A percentile compares a stretch with the other conserved stretches of the same genome.
Evolutionary conservation across 2,329 filamentous ascomycete genomes (phyloP).

Genomic region (Alternaria triticimaculans): DNA sequence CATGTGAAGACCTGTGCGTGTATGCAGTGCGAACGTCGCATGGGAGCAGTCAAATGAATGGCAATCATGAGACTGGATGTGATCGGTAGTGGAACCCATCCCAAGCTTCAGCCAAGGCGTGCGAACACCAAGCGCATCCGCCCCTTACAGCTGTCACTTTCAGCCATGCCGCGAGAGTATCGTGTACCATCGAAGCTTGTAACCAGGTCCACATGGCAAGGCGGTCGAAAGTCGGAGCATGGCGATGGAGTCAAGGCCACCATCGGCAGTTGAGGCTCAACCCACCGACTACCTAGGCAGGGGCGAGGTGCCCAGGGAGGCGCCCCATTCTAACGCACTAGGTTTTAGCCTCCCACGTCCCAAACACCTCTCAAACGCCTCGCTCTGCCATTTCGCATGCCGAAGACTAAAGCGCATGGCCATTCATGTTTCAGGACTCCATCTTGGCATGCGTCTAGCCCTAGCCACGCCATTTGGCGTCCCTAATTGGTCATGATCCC

Average conservation of each 20-base stretch:
- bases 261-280: conserved; percentile 11
- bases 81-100: background rate
- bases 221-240: conserved; percentile 11
- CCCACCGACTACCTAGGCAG: conserved; percentile 2
- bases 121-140: conserved; percentile 4
- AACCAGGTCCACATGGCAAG: background rate
- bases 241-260: background rate
- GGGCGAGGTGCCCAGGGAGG: conserved; percentile 2
- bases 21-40: background rate
- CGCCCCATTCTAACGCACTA: conserved; percentile 32
- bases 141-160: conserved; percentile 24
- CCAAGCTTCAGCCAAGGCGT: conserved; percentile 8
- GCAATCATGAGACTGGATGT: background rate
- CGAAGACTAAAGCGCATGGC: conserved; percentile 32
- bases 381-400: conserved; percentile 22
- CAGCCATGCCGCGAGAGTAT: conserved; percentile 14
- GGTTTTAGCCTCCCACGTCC: conserved; percentile 28
- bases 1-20: background rate
- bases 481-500: conserved; percentile 40
- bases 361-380: conserved; percentile 41
- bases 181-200: conserved; percentile 12
- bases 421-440: conserved; percentile 38
- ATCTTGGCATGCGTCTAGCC: conserved; percentile 18
- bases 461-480: conserved; percentile 17
- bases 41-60: background rate